A percentile compares a stretch with the other conserved stretches of the same genome.
These are phyloP conservation scores for Pseudocercospora crystallina DNA, from an alignment of 2,329 filamentous ascomycete species.

Conservation along the genomic window DNA sequence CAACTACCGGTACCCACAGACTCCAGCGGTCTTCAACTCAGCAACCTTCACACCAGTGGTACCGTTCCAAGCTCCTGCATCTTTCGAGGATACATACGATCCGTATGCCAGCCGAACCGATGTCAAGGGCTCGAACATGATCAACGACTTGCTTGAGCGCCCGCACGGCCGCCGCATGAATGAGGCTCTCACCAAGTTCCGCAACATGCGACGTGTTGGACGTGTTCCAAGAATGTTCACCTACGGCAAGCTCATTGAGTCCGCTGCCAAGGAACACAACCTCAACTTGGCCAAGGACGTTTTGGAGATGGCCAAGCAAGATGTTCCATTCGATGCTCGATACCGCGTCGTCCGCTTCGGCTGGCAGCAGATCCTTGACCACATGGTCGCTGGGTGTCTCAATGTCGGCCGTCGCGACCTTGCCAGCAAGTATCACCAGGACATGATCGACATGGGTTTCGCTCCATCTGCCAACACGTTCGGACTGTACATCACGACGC, in stretches of 20 bases:
- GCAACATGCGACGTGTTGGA: conserved; percentile 88
- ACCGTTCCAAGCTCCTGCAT: conserved; percentile 47
- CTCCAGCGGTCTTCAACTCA: conserved; percentile 45
- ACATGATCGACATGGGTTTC: conserved; percentile 84
- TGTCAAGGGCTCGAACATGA: conserved; percentile 87
- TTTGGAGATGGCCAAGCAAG: conserved; percentile 80
- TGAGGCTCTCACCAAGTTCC: conserved; percentile 79
- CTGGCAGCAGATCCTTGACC: conserved; percentile 93
- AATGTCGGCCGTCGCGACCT: conserved; percentile 76
- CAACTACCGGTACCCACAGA: conserved; percentile 53
- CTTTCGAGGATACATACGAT: conserved; percentile 80
- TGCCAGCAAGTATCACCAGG: conserved; percentile 85
- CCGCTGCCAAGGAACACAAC: conserved; percentile 83
- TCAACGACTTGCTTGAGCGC: conserved; percentile 86
- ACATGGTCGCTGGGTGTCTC: conserved; percentile 92
- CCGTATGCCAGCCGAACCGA: conserved; percentile 89
- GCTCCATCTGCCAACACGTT: conserved; percentile 96
- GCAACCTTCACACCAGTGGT: conserved; percentile 50
- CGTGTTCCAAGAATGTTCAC: conserved; percentile 94
- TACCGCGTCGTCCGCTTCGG: conserved; percentile 88
- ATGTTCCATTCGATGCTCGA: conserved; percentile 80
- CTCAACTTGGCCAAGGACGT: conserved; percentile 82
- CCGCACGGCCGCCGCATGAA: conserved; percentile 68
- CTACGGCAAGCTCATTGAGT: conserved; percentile 90
- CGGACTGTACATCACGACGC: conserved; percentile 96